Conservation (phyloP, 2,329 filamentous ascomycete genomes). For the Nemania bipapillata region DNA sequence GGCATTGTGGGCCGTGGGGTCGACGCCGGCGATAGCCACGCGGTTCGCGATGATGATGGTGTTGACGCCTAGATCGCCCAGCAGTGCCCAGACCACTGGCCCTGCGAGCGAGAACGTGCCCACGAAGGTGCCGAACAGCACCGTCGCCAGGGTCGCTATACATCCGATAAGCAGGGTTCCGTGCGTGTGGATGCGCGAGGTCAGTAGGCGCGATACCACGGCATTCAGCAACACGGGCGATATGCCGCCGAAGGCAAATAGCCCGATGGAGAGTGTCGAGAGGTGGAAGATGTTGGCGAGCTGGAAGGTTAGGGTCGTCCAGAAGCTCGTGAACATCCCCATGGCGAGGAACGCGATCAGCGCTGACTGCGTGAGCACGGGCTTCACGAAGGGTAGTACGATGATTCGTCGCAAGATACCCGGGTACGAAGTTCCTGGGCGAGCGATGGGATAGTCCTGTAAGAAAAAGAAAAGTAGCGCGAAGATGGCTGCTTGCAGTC, state of each 20-base stretch:
- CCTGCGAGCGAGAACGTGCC: constrained; percentile 51
- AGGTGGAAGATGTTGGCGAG: constrained; percentile 47
- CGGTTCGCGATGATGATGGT: constrained; percentile 50
- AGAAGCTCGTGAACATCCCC: constrained; percentile 64
- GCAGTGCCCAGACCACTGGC: constrained; percentile 50
- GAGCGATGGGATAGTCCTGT: constrained; percentile 83
- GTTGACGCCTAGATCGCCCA: constrained; percentile 51
- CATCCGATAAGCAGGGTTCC: constrained; percentile 45
- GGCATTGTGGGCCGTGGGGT: constrained; percentile 51
- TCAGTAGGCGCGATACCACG: constrained; percentile 44
- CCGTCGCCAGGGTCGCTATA: constrained; percentile 36
- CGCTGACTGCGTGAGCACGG: constrained; percentile 75
- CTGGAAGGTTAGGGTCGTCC: constrained; percentile 57
- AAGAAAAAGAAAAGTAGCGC: constrained; percentile 75
- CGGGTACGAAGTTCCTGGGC: constrained; percentile 74
- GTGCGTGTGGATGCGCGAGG: constrained; percentile 44
- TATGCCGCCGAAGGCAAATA: constrained; percentile 49
- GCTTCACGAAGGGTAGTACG: constrained; percentile 71
- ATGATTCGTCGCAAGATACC: constrained; percentile 72
- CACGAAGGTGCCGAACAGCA: constrained; percentile 49
- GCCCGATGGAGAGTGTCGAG: constrained; percentile 45
- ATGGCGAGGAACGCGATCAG: constrained; percentile 71
- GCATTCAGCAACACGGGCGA: constrained; percentile 48
- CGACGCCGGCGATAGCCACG: constrained; percentile 49
- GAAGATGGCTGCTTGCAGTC: constrained; percentile 74